phyloP scores from a whole-genome alignment of 2,329 filamentous ascomycete genomes.

The Xylariales sp. region DNA sequence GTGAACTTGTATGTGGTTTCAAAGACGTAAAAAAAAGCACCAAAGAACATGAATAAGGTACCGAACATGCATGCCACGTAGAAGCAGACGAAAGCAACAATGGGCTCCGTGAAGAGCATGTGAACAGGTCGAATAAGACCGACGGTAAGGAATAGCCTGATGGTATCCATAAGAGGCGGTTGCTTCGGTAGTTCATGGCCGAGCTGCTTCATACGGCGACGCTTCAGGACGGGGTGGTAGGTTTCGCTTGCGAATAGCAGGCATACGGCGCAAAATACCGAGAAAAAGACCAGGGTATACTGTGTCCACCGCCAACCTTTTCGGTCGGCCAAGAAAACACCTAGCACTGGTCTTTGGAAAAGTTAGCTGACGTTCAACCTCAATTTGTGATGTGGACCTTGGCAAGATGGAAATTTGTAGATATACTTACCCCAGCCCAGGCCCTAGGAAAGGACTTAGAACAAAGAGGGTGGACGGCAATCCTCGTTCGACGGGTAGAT shows the following conservation, averaged over 20 bases:
- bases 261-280: conserved; percentile 28
- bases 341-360: conserved; percentile 33
- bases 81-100: conserved; percentile 51
- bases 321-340: conserved; percentile 39
- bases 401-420: background rate
- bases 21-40: conserved; percentile 45
- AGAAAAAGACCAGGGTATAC: conserved; percentile 45
- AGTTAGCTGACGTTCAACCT: no score
- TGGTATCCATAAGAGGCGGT: conserved; percentile 17
- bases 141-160: conserved; percentile 32
- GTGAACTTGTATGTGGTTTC: conserved; percentile 38
- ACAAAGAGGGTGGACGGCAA: conserved; percentile 40
- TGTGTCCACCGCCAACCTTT: conserved; percentile 52
- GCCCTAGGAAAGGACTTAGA: conserved; percentile 48
- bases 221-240: conserved; percentile 47
- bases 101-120: conserved; percentile 60
- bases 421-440: conserved; percentile 41
- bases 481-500: conserved; percentile 34
- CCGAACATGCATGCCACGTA: conserved; percentile 49
- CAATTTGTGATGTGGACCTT: no score
- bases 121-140: conserved; percentile 46
- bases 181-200: conserved; percentile 19
- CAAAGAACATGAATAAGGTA: conserved; percentile 49
- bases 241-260: conserved; percentile 47
- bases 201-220: conserved; percentile 30